These are phyloP conservation scores for Amanita molliuscula DNA, from an alignment of 768 basidiomycete genomes.

Conservation along the genomic window DNA sequence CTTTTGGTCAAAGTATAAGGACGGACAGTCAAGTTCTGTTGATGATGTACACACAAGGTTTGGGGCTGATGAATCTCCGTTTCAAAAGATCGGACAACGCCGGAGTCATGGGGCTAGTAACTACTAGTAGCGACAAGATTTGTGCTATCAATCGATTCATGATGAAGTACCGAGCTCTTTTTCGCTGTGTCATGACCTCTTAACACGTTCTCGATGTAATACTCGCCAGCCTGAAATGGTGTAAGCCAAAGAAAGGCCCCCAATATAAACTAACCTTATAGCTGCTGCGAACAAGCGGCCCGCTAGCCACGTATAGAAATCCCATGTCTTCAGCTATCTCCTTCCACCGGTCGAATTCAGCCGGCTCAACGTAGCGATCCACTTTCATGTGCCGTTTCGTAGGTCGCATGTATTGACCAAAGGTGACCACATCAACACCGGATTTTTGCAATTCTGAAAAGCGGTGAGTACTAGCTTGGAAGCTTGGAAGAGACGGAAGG, in stretches of 20 bases:
- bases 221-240: conserved; percentile 79
- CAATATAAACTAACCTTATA: conserved; percentile 66
- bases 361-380: conserved; percentile 88
- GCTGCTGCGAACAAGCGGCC: conserved; percentile 90
- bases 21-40: conserved; percentile 7
- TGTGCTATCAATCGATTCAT: conserved; percentile 5
- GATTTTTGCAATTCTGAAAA: conserved; percentile 71
- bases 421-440: conserved; percentile 95
- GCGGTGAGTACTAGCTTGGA: neutral
- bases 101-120: neutral
- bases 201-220: conserved; percentile 86
- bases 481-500: conserved; percentile 10
- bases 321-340: conserved; percentile 85
- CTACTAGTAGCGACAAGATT: too few species aligned
- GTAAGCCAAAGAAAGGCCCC: neutral
- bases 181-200: conserved; percentile 40
- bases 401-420: conserved; percentile 99
- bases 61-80: conserved; percentile 9
- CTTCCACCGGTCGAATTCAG: conserved; percentile 91
- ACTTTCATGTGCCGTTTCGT: conserved; percentile 99
- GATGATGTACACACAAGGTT: conserved; percentile 16
- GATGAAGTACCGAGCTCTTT: conserved; percentile 21
- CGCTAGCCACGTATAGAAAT: conserved; percentile 95
- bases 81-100: neutral
- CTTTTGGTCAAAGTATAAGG: neutral